These are phyloP conservation scores for Sindora glabra DNA, from an alignment of 306 rosid species.

Conservation along the genomic window DNA sequence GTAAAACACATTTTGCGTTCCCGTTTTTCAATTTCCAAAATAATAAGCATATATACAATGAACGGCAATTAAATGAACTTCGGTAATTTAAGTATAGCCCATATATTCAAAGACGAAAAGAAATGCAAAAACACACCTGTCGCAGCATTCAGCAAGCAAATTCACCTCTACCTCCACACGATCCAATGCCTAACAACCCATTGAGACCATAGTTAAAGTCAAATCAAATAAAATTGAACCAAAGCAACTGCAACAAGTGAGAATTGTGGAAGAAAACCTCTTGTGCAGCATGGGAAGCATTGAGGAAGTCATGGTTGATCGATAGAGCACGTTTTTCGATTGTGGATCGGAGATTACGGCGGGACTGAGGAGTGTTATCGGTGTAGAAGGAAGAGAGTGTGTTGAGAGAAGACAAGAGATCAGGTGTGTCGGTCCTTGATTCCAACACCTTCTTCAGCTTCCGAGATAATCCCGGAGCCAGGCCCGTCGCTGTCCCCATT, in stretches of 20 bases:
- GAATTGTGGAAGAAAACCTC: conserved; percentile 12
- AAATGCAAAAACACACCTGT: conserved; percentile 31
- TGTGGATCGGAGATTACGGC: conserved; percentile 89
- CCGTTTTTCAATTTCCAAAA: too few species aligned
- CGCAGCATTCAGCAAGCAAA: conserved; percentile 71
- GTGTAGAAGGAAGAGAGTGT: conserved; percentile 82
- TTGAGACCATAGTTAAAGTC: not conserved
- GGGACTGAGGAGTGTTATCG: conserved; percentile 76
- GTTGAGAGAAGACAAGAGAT: conserved; percentile 68
- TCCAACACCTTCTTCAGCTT: conserved; percentile 95
- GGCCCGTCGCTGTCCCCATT: conserved; percentile 59
- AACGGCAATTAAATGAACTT: not conserved
- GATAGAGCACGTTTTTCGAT: conserved; percentile 81
- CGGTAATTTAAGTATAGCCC: not conserved
- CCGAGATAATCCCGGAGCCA: conserved; percentile 93
- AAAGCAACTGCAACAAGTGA: conserved; percentile 4
- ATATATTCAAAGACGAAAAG: not conserved
- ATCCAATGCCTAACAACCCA: conserved; percentile 45
- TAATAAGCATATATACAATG: not conserved
- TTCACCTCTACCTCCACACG: conserved; percentile 76
- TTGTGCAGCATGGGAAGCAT: conserved; percentile 65
- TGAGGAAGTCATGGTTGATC: conserved; percentile 66
- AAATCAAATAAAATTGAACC: not conserved
- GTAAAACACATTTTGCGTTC: too few species aligned
- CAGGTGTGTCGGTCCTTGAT: conserved; percentile 75